phyloP scores from a whole-genome alignment of 2,329 filamentous ascomycete species.

The Fusarium temperatum region DNA sequence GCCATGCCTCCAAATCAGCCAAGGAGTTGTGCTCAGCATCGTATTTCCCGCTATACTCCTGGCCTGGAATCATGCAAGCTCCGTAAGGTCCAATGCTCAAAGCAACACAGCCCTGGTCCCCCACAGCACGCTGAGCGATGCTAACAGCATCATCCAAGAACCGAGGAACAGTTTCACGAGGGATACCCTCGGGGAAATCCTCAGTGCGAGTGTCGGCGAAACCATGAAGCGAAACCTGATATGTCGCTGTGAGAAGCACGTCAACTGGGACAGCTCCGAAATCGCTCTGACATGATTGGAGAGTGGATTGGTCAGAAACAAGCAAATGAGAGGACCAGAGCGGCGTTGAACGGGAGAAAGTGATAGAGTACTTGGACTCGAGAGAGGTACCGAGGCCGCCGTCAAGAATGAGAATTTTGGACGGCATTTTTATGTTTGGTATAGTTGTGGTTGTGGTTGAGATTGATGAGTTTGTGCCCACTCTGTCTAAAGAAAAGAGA shows the following conservation, averaged over 20 bases:
- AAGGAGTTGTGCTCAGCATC: slow-evolving; percentile 57
- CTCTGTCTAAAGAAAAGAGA: background rate
- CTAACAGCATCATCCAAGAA: slow-evolving; percentile 56
- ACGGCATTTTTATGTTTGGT: slow-evolving; percentile 31
- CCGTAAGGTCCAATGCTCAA: slow-evolving; percentile 74
- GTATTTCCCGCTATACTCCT: slow-evolving; percentile 72
- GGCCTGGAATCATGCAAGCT: slow-evolving; percentile 70
- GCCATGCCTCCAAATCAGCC: slow-evolving; percentile 63
- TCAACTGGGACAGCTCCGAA: slow-evolving; percentile 67
- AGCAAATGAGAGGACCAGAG: slow-evolving; percentile 76
- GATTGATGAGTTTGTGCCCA: slow-evolving; percentile 16
- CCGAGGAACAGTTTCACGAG: slow-evolving; percentile 48
- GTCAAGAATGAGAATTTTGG: slow-evolving; percentile 64
- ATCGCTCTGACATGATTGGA: slow-evolving; percentile 63
- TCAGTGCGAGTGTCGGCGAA: slow-evolving; percentile 60
- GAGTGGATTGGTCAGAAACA: slow-evolving; percentile 60
- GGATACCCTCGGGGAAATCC: slow-evolving; percentile 55
- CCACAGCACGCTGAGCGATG: slow-evolving; percentile 52
- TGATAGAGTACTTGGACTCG: slow-evolving; percentile 62
- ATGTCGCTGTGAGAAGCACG: slow-evolving; percentile 73
- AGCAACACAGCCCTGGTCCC: slow-evolving; percentile 53
- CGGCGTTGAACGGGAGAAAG: slow-evolving; percentile 63
- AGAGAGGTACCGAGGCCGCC: slow-evolving; percentile 75
- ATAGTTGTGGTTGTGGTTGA: background rate
- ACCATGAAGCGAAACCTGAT: slow-evolving; percentile 68